Percentiles rank a stretch among this genome's conserved stretches.
Conservation (phyloP, 345 rosid species). For the Camelina laxa region DNA sequence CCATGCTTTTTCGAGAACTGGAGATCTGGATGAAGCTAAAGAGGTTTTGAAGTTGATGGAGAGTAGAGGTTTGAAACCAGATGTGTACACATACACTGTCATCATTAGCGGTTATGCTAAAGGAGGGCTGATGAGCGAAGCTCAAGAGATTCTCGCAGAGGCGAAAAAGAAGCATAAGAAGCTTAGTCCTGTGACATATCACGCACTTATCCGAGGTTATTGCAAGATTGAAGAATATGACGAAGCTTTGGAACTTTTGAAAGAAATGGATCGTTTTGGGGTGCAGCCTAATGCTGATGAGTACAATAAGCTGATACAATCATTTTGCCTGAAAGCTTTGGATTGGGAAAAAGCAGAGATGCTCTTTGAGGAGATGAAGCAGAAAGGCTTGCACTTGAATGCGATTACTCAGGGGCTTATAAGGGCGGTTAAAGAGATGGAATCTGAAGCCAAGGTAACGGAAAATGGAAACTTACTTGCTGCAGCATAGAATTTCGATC, state of each 20-base stretch:
- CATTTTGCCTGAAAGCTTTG: conserved; percentile 75
- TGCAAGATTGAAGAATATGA: conserved; percentile 80
- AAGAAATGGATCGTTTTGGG: conserved; percentile 71
- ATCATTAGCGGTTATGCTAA: conserved; percentile 76
- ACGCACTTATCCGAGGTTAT: conserved; percentile 76
- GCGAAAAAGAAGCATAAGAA: conserved; percentile 77
- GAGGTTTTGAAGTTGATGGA: conserved; percentile 72
- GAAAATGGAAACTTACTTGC: conserved; percentile 41
- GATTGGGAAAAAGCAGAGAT: conserved; percentile 81
- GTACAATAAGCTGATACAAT: conserved; percentile 77
- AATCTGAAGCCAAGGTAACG: conserved; percentile 48
- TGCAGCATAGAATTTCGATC: conserved; percentile 39
- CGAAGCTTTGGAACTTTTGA: conserved; percentile 65
- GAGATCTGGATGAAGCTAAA: conserved; percentile 62
- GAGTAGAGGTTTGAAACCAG: conserved; percentile 78
- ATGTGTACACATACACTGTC: conserved; percentile 76
- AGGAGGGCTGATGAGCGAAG: conserved; percentile 78
- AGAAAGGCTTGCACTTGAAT: conserved; percentile 68
- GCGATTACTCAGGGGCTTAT: conserved; percentile 74
- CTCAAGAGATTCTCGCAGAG: conserved; percentile 57
- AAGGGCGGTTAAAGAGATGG: conserved; percentile 81
- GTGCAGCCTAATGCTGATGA: conserved; percentile 71
- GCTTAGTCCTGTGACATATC: conserved; percentile 74
- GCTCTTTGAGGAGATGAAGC: conserved; percentile 67
- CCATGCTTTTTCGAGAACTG: conserved; percentile 61